Percentiles rank a stretch among this genome's conserved stretches.
Conservation (phyloP, 805 yeast species). For the Jamesozyma spencerorum region DNA sequence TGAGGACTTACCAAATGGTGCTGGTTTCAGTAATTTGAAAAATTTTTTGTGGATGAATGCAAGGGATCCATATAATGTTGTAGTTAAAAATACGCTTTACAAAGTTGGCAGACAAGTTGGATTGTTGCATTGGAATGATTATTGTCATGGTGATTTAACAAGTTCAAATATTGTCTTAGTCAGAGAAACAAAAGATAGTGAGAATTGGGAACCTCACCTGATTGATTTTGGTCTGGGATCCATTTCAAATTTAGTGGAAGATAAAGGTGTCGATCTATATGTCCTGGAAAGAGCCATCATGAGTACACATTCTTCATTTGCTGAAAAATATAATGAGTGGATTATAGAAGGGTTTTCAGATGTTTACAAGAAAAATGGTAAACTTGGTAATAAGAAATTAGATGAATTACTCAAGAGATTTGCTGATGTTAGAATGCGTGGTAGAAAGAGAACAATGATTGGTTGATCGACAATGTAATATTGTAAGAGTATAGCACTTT, state of each 20-base stretch:
- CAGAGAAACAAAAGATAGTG: conserved; percentile 10
- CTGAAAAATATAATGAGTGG: conserved; percentile 59
- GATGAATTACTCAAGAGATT: conserved; percentile 55
- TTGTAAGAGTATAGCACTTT: too few species aligned
- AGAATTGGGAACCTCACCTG: conserved; percentile 41
- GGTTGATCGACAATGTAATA: conserved; percentile 43
- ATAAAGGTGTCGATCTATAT: conserved; percentile 93
- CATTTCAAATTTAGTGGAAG: conserved; percentile 68
- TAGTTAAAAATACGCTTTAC: conserved; percentile 37
- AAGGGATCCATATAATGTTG: conserved; percentile 30
- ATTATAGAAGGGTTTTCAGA: conserved; percentile 58
- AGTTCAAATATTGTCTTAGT: conserved; percentile 72
- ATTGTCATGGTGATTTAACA: conserved; percentile 91
- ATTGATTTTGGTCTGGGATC: conserved; percentile 91
- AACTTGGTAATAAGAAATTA: conserved; percentile 33
- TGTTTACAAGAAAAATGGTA: conserved; percentile 28
- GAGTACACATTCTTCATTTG: conserved; percentile 78
- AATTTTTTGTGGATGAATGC: conserved; percentile 58
- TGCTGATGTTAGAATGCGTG: conserved; percentile 80
- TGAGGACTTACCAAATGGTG: conserved; percentile 40
- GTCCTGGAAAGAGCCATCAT: conserved; percentile 85
- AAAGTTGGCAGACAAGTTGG: conserved; percentile 64
- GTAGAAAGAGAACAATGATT: conserved; percentile 90
- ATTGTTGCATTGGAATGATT: conserved; percentile 60
- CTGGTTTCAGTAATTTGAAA: conserved; percentile 51